Base-by-base conservation (phyloP, 148 eudicot species). In the Nyssa sinensis region DNA sequence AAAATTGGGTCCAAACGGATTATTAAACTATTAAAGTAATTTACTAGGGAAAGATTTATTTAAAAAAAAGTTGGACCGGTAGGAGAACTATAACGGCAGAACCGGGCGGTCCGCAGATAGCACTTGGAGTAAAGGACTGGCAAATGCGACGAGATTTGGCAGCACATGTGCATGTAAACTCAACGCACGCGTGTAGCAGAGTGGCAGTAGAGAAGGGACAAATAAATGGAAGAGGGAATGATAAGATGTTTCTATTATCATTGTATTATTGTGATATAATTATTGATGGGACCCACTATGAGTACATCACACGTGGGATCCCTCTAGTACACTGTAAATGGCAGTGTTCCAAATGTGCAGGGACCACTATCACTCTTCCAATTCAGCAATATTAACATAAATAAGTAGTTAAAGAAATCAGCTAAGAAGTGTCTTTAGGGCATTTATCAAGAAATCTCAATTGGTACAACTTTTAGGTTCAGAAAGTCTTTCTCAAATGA, bases 161-260 rank as follows among this genome's bases (percentile, higher is more conserved):
- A 69, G 41, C 62, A 11, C 32, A 53, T 27, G 51, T 13, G 51
- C 34, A 25, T 37, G 44, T 9, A 39, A n/a, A n/a, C n/a, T 66
- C 47, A 2, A 29, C 21, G 62, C 72, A 69, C 60, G 72, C 62
- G 39, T 53, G 29, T 53, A 21, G n/a, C n/a, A n/a, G n/a, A n/a
- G n/a, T n/a, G n/a, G n/a, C n/a, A n/a, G 60, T 69, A 53, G 2
- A 1, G 30, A 31, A 53, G n/a, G 61, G 62, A 69, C 62, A 69
- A 69, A 47, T 8, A 21, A 6, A 44, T 31, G 49, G 24, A 12
- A 9, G 70, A 25, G 24, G 58, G 71, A 53, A 53, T 53, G 62
- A 69, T 69, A 53, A n/a, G 72, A 69, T 69, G 62, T n/a, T 49
- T 55, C 72, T 31, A 8, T 6, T 9, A 69, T 51, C 62, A 53